Percentiles rank a stretch among this genome's conserved stretches.
Evolutionary conservation across 1,284 basidiomycete genomes (phyloP).

Genomic region (Boletus semigastroideus): DNA sequence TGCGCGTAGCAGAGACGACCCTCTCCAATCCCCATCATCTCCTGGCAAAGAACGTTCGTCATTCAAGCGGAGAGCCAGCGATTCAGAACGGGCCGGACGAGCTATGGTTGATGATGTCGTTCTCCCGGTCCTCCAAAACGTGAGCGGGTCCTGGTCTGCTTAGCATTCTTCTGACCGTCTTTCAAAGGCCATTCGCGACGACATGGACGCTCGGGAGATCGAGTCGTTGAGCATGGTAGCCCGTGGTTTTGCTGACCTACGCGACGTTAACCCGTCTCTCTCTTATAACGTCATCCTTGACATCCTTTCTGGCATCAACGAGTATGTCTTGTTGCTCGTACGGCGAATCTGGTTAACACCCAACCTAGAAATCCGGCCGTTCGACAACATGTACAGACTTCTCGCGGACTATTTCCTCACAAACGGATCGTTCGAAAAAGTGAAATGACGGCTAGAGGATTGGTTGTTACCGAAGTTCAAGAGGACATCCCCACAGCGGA

Average conservation of each 20-base stretch:
- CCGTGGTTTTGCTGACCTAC: constrained; percentile 84
- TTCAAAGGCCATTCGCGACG: constrained; percentile 70
- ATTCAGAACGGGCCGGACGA: constrained; percentile 65
- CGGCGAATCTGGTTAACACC: background rate
- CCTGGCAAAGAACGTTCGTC: constrained; percentile 42
- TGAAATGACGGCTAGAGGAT: constrained; percentile 77
- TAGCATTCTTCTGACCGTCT: constrained; percentile 14
- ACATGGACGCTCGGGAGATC: constrained; percentile 85
- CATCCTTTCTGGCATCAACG: constrained; percentile 87
- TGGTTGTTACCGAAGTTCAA: constrained; percentile 74
- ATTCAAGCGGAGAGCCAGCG: constrained; percentile 49
- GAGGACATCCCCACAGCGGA: constrained; percentile 59
- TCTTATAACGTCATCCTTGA: constrained; percentile 88
- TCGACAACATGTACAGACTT: constrained; percentile 75
- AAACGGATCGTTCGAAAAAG: constrained; percentile 76
- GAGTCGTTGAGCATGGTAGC: constrained; percentile 89
- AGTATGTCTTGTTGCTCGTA: constrained; percentile 51
- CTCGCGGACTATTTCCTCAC: constrained; percentile 71
- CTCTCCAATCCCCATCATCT: constrained; percentile 42
- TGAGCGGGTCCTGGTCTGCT: constrained; percentile 34
- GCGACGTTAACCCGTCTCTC: constrained; percentile 77
- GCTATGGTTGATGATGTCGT: constrained; percentile 80
- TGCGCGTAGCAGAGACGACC: constrained; percentile 53
- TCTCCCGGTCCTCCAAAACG: constrained; percentile 72
- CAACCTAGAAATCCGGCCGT: constrained; percentile 63